Conservation (phyloP, 495 filamentous ascomycete genomes). For the Niebla homalea region DNA sequence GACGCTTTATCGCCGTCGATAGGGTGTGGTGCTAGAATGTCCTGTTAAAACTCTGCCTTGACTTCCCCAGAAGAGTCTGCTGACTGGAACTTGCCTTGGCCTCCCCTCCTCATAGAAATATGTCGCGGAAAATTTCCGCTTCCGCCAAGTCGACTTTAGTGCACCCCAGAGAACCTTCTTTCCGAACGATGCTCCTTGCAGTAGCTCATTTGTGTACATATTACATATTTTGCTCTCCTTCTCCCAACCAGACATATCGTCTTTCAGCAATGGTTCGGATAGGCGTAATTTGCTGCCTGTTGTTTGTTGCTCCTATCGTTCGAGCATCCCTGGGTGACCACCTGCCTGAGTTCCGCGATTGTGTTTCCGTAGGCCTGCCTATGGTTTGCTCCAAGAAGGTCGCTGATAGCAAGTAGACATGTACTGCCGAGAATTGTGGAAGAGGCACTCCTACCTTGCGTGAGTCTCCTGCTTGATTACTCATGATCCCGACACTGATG, state of each 20-base stretch:
- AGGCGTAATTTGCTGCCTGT: slow-evolving; percentile 17
- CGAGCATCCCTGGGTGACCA: slow-evolving; percentile 72
- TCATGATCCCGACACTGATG: slow-evolving; percentile 10
- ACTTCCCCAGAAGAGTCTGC: too few species aligned
- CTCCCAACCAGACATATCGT: too few species aligned
- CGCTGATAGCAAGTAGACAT: slow-evolving; percentile 43
- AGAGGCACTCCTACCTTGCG: slow-evolving; percentile 33
- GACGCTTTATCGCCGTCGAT: too few species aligned
- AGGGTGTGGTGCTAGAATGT: too few species aligned
- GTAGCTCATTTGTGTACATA: too few species aligned
- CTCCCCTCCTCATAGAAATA: too few species aligned
- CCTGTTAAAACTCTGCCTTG: too few species aligned
- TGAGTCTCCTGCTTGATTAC: slow-evolving; percentile 19
- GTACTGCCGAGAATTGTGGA: slow-evolving; percentile 66
- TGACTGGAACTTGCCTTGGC: too few species aligned
- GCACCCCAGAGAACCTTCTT: background rate
- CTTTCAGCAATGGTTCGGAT: too few species aligned
- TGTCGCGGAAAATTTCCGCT: background rate
- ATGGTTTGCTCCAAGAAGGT: background rate
- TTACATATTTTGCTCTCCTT: too few species aligned
- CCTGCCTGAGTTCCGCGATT: slow-evolving; percentile 78
- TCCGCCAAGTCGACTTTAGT: background rate
- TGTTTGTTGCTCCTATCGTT: slow-evolving; percentile 31
- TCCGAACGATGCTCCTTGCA: too few species aligned
- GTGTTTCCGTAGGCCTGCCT: slow-evolving; percentile 53